Base-by-base conservation (phyloP, 2,329 filamentous ascomycete genomes). In the Neopestalotiopsis sp. region DNA sequence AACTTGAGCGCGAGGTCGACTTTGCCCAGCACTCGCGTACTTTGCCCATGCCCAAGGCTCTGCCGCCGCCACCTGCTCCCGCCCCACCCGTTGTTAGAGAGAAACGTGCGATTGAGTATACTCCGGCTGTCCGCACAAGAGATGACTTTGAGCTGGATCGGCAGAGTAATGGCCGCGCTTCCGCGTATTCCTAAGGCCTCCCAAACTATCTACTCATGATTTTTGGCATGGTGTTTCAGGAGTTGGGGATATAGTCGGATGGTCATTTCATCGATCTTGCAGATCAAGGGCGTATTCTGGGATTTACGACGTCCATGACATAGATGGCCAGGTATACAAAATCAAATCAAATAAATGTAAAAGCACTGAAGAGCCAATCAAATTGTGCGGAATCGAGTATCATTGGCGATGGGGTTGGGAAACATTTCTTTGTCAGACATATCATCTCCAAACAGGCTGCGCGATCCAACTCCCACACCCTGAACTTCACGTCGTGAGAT, bases 1-100 rank as follows among this genome's bases (percentile, higher is more conserved):
- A 74, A 58, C 64, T 73, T 2, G 69, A 68, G 61, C 63, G 63
- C 9, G 72, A 74, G 49, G 61, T 65, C 1, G 72, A 74, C 38
- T 68, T 74, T 17, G 66, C 67, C 10, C 61, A 63, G 61, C 24
- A 56, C 17, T 61, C 68, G 53, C 24, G 61, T 49, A 42, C 40
- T 20, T 40, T 45, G 63, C 68, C 63, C 17, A 24, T 61, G 6
- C 45, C 58, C 9, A 53, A 38, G 42, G 68, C 59, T 9, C 56
- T 69, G 10, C 65, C 49, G 5, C 59, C 68, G 34, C 68, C 68
- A 12, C 45, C 63, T 42, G n/a, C 45, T 28, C 28, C 59, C 28
- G n/a, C 30, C 10, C 12, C 28, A 17, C 30, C 28, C 12, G 59
- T 34, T 30, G 10, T 30, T 30, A 61, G 30, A 38, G 34, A 65